These are phyloP conservation scores for Fusarium liriodendri DNA, from an alignment of 2,329 filamentous ascomycete species.

Conservation along the genomic window DNA sequence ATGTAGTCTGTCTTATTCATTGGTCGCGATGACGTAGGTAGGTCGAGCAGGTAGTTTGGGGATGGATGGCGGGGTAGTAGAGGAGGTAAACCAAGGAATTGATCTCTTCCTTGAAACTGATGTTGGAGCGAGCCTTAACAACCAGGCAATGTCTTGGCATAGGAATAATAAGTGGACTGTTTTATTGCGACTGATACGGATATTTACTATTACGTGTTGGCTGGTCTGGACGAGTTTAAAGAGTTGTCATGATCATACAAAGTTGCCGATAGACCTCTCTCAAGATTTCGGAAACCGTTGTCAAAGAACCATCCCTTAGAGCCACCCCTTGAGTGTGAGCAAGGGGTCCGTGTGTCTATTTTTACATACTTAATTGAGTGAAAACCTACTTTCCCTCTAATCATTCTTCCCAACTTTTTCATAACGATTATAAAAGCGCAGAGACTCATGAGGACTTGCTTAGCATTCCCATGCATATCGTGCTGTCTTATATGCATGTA, in stretches of 20 bases:
- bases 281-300: neutral
- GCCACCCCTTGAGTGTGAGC: neutral
- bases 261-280: neutral
- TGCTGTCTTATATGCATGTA: neutral
- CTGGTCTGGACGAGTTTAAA: neutral
- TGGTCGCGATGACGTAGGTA: slow-evolving; percentile 38
- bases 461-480: neutral
- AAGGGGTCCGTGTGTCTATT: neutral
- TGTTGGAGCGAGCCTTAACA: neutral
- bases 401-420: neutral
- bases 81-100: neutral
- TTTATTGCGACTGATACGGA: neutral
- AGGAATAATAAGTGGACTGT: neutral
- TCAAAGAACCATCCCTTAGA: neutral
- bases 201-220: neutral
- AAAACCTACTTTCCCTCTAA: neutral
- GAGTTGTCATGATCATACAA: neutral
- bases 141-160: neutral
- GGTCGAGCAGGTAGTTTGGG: neutral
- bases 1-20: slow-evolving; percentile 57
- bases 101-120: neutral
- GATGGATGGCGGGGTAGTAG: neutral
- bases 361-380: neutral
- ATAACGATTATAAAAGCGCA: neutral
- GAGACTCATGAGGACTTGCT: neutral